Conservation (phyloP, 306 rosid genomes). For the Cicer judaicum region DNA sequence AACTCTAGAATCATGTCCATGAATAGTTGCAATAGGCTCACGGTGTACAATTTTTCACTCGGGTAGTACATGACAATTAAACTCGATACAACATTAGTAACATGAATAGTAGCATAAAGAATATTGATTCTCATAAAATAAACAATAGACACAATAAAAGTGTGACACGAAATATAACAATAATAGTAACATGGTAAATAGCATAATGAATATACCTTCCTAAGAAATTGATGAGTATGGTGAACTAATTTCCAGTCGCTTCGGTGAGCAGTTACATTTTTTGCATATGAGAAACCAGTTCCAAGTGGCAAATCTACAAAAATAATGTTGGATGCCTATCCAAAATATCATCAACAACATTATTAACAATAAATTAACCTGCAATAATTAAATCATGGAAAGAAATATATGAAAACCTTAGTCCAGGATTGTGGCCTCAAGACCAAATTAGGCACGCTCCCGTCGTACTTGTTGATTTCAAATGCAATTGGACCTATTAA, state of each 20-base stretch:
- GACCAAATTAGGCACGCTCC: slow-evolving; percentile 57
- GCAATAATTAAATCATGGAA: background rate
- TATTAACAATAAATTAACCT: background rate
- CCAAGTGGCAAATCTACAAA: slow-evolving; percentile 67
- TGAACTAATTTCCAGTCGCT: slow-evolving; percentile 51
- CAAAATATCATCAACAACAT: background rate
- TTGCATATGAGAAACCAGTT: slow-evolving; percentile 72
- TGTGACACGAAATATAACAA: no score
- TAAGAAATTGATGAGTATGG: slow-evolving; percentile 57
- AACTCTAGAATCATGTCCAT: no score
- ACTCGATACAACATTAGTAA: no score
- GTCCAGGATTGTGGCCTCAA: slow-evolving; percentile 72
- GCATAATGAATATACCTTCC: slow-evolving; percentile 47
- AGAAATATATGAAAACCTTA: slow-evolving; percentile 44
- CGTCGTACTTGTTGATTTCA: slow-evolving; percentile 52
- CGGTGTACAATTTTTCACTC: no score
- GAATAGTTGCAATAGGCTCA: no score
- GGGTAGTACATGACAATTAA: no score
- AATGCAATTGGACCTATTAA: slow-evolving; percentile 59
- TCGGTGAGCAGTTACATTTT: slow-evolving; percentile 20
- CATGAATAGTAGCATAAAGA: background rate
- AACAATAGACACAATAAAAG: no score
- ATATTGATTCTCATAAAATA: no score
- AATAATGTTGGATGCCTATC: slow-evolving; percentile 56
- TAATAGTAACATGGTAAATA: no score